Base-by-base conservation (phyloP, 345 rosid species). In the Passiflora organensis region DNA sequence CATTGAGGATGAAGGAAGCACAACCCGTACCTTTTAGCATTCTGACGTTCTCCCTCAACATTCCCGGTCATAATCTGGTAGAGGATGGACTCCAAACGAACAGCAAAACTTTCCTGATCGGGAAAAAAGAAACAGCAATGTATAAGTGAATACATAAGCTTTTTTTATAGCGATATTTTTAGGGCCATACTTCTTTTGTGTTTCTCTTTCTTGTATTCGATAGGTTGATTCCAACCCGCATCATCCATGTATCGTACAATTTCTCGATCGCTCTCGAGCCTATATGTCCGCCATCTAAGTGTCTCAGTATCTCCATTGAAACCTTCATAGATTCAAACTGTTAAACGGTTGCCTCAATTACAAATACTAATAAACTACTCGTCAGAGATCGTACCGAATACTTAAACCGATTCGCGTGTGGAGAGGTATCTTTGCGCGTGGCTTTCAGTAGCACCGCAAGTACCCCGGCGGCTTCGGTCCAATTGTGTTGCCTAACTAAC, bases 381-480 rank as follows among this genome's bases (percentile, higher is more conserved):
- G n/a, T n/a, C n/a, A 10, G 23, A 55, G 23, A 11, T 14, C 68
- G 44, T 69, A 82, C 97, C 86, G 46, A 63, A 56, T 71, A 91
- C 73, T 88, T 88, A 59, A 88, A 70, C 2, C 95, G 83, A 62
- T 80, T 86, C 28, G 62, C 53, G 41, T 32, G 53, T 2, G 80
- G 73, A 32, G 63, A 70, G 20, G 41, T 36, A 51, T 80, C 84
- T 53, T 61, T 74, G 53, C 64, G 59, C 0, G 90, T 82, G 13
- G 76, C 96, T 65, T 73, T 72, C 72, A 82, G 65, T 50, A 85
- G 51, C 38, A 86, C 71, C 11, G 85, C 75, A 23, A 86, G 74
- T 0, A 84, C 79, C 18, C 89, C 82, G 51, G 86, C 72, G 13
- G 93, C 96, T 38, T 86, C 84, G 2, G 21, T 60, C 96, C 93